Evolutionary conservation across 2,329 filamentous ascomycete genomes (phyloP).

Genomic region (Aspergillus tamarii): DNA sequence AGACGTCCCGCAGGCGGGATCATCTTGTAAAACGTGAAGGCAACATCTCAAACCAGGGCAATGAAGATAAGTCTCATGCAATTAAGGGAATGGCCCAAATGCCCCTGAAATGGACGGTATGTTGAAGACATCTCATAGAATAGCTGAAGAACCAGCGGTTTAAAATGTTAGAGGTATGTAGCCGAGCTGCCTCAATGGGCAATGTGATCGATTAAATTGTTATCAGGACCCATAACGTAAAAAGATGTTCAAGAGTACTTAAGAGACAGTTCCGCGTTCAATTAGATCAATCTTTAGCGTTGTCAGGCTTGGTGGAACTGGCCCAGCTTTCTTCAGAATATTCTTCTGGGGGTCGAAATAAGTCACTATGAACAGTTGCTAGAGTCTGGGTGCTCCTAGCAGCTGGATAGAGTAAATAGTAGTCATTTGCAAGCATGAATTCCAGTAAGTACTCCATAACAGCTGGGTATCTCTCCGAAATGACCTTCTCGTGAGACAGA

Average conservation of each 20-base stretch:
- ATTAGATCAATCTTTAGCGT: conserved; percentile 21
- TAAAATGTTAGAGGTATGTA: neutral
- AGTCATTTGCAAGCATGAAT: conserved; percentile 75
- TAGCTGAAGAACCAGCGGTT: no score
- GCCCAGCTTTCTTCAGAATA: conserved; percentile 32
- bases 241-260: neutral
- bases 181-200: neutral
- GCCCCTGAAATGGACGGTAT: no score
- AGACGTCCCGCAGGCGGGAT: no score
- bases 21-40: no score
- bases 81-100: no score
- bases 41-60: no score
- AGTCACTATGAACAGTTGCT: conserved; percentile 76
- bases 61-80: no score
- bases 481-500: conserved; percentile 50
- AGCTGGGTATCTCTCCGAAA: conserved; percentile 71
- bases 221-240: neutral
- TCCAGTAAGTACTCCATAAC: conserved; percentile 80
- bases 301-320: conserved; percentile 6
- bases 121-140: no score
- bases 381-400: conserved; percentile 56
- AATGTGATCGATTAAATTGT: neutral
- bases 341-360: conserved; percentile 74
- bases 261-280: neutral
- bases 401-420: conserved; percentile 78